A percentile compares a stretch with the other conserved stretches of the same genome.
phyloP scores from a whole-genome alignment of 352 stramenopile species.

The Pythium dissotocum region DNA sequence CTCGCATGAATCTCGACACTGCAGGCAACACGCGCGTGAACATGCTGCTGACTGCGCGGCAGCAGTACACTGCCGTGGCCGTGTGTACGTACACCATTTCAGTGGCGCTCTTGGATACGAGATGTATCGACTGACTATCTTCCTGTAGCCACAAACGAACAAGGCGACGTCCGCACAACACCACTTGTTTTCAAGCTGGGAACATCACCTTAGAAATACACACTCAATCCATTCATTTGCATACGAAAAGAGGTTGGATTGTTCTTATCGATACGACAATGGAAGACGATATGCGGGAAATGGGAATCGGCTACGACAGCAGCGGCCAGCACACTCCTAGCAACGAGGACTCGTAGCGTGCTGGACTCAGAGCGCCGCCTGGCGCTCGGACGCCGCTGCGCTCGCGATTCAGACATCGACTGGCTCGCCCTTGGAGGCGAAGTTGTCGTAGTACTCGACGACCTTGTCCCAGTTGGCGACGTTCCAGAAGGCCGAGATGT shows the following conservation, averaged over 20 bases:
- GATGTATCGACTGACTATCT: neutral
- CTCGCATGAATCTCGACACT: slow-evolving; percentile 52
- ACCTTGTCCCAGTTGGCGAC: slow-evolving; percentile 96
- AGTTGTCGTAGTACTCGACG: slow-evolving; percentile 91
- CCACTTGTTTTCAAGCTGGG: slow-evolving; percentile 42
- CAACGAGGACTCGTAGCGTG: slow-evolving; percentile 26
- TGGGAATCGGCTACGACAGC: neutral
- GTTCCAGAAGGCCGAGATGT: slow-evolving; percentile 98
- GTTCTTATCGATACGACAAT: slow-evolving; percentile 5
- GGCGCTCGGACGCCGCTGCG: slow-evolving; percentile 14
- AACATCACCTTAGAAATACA: slow-evolving; percentile 3
- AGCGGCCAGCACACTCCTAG: neutral
- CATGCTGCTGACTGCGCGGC: slow-evolving; percentile 42
- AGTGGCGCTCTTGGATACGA: no score
- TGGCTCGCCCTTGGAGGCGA: slow-evolving; percentile 81
- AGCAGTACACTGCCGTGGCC: slow-evolving; percentile 49
- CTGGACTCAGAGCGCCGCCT: slow-evolving; percentile 18
- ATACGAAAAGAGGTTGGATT: slow-evolving; percentile 4
- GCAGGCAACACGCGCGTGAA: slow-evolving; percentile 37
- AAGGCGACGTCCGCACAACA: slow-evolving; percentile 32
- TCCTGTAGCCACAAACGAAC: slow-evolving; percentile 33
- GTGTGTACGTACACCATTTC: slow-evolving; percentile 42
- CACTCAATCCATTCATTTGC: neutral
- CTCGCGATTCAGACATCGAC: slow-evolving; percentile 76
- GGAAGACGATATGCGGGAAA: neutral